Evolutionary conservation across 306 rosid species (phyloP), one percentile per base, ranked within the genome.

Genomic region (Ormosia emarginata): DNA sequence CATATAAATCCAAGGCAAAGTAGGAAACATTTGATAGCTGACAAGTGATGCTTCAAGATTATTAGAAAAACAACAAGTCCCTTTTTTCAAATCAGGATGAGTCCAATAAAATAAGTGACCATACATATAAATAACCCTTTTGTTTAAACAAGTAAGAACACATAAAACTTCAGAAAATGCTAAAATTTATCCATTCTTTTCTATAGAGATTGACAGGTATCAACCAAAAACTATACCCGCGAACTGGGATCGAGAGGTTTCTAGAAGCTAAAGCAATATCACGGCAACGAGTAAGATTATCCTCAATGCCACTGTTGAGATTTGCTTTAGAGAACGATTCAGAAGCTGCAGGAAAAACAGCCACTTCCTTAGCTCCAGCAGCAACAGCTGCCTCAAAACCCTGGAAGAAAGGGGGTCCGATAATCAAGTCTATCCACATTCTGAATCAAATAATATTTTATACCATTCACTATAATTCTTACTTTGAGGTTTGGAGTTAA

Each of bases 291-390:
- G 64, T 61, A 24, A 93, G 94, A 80, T 92, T 95, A 67, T 91
- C 99, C 81, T 93, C 87, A 44, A 95, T 91, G 83, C 91, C 90
- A 85, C 93, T 83, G 72, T 95, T 95, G 71, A 95, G 87, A 84
- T 93, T 95, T 77, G 94, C 85, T 72, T 89, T 91, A 13, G 98
- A 95, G 83, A 95, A 93, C 34, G 95, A 93, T 71, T 95, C 98
- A 7, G 99, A 95, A 68, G 99, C 99, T 8, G 98, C 88, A 15
- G 98, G 92, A 86, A 95, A 93, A 67, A 95, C 89, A 63, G 98
- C 98, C 39, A 95, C 98, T 86, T 93, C 94, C 85, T 89, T 95
- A 43, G 99, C 97, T 80, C 99, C 98, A 79, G 99, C 92, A 75
- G 91, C 87, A 71, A 93, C 84, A 73, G 99, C 98, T 53, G 91